Evolutionary conservation across 1,284 basidiomycete species (phyloP).

Genomic region (Spongiforma sp.): DNA sequence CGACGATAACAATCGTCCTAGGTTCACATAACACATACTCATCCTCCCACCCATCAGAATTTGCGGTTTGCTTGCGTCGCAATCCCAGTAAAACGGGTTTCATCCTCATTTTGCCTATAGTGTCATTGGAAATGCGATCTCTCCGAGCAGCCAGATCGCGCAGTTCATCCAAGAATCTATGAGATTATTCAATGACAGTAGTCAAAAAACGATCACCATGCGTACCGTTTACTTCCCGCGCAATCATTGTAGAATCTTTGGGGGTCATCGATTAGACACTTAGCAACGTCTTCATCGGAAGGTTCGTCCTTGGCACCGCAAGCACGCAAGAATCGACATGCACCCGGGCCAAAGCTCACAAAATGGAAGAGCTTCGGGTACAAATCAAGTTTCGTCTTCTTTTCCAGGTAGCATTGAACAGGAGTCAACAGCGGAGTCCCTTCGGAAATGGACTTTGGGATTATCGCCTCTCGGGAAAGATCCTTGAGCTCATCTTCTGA

Average conservation of each 20-base stretch:
- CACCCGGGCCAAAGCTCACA: constrained; percentile 86
- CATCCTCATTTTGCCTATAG: constrained; percentile 69
- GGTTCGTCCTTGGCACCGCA: constrained; percentile 93
- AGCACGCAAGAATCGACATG: constrained; percentile 84
- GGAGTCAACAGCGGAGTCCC: constrained; percentile 48
- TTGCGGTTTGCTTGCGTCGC: constrained; percentile 44
- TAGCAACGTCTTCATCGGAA: constrained; percentile 79
- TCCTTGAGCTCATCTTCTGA: constrained; percentile 42
- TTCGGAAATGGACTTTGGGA: no score
- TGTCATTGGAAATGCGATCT: constrained; percentile 60
- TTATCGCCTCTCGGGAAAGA: constrained; percentile 58
- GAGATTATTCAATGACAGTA: neutral
- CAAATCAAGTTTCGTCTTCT: constrained; percentile 55
- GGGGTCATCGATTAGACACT: constrained; percentile 69
- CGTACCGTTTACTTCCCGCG: constrained; percentile 66
- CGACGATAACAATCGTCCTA: constrained; percentile 8
- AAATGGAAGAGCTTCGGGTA: constrained; percentile 86
- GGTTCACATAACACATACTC: neutral
- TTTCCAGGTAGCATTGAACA: constrained; percentile 72
- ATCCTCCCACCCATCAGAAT: constrained; percentile 9
- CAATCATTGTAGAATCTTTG: constrained; percentile 72
- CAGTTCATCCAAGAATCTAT: constrained; percentile 82
- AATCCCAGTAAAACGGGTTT: constrained; percentile 78
- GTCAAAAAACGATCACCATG: neutral
- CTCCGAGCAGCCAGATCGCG: constrained; percentile 85